Evolutionary conservation across 2,329 filamentous ascomycete genomes (phyloP).

Genomic region (Ceratocystis diversiconidia): DNA sequence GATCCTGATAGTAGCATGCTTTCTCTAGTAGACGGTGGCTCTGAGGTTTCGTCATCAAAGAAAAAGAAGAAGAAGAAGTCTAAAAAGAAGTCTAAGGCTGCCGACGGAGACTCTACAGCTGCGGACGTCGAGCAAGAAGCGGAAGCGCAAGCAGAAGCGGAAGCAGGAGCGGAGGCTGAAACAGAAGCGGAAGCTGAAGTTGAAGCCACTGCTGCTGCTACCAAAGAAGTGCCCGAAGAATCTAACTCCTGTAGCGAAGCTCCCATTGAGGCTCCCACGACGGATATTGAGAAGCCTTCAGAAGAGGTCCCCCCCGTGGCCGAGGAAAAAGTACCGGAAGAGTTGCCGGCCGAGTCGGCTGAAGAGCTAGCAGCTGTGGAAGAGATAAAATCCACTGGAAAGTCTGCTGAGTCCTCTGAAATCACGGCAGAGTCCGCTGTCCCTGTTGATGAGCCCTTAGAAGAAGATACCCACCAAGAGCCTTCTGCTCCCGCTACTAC

Average conservation of each 20-base stretch:
- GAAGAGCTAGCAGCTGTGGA: conserved; percentile 17
- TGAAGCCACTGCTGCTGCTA: not conserved
- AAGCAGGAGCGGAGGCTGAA: not conserved
- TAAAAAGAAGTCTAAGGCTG: conserved; percentile 11
- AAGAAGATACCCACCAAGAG: conserved; percentile 7
- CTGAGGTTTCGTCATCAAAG: not conserved
- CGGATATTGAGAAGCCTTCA: not conserved
- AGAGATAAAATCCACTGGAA: conserved; percentile 1
- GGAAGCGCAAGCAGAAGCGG: not conserved
- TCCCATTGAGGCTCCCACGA: not conserved
- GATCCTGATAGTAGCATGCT: not conserved
- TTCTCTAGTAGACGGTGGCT: not conserved
- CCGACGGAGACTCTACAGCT: not conserved
- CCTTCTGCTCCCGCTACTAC: not conserved
- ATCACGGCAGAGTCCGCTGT: conserved; percentile 18
- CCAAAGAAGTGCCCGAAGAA: not conserved
- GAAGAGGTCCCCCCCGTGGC: conserved; percentile 17
- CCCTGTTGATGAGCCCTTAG: conserved; percentile 4
- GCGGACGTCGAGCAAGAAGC: not conserved
- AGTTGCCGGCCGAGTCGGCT: not conserved
- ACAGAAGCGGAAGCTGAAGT: not conserved
- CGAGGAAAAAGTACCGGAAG: not conserved
- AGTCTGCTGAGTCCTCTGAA: conserved; percentile 3
- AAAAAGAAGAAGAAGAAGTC: conserved; percentile 14
- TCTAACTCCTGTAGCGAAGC: conserved; percentile 12